Conservation (phyloP, 352 stramenopile genomes). For the Globisporangium cystogenes region DNA sequence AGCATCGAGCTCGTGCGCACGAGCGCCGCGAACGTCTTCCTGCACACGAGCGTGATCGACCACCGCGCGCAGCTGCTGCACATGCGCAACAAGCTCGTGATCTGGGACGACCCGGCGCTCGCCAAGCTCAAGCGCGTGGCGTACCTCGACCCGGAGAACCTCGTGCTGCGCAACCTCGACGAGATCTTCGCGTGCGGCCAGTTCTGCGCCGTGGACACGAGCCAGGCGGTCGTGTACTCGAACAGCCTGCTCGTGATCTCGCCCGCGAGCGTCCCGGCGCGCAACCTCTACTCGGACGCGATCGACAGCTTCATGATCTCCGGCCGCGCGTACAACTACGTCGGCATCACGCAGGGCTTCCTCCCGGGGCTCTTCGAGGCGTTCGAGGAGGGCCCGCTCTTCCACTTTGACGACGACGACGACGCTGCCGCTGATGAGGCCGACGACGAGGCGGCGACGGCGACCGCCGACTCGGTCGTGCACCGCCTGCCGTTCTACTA, state of each 20-base stretch:
- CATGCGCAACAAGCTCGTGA: constrained; percentile 78
- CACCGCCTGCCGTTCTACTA: constrained; percentile 79
- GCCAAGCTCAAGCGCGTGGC: constrained; percentile 60
- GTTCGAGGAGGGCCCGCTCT: constrained; percentile 75
- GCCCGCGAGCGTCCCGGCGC: constrained; percentile 53
- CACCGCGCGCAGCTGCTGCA: constrained; percentile 66
- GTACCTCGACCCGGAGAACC: constrained; percentile 76
- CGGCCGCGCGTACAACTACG: constrained; percentile 74
- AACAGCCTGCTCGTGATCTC: constrained; percentile 81
- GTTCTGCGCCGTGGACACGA: constrained; percentile 81
- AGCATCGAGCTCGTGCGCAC: constrained; percentile 58
- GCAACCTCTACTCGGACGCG: constrained; percentile 74
- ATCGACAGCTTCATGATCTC: constrained; percentile 86
- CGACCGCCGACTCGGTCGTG: constrained; percentile 43
- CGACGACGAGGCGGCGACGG: constrained; percentile 19
- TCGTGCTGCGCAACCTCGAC: constrained; percentile 73
- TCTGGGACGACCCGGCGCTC: constrained; percentile 73
- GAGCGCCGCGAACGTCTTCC: constrained; percentile 67
- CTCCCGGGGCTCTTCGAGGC: constrained; percentile 74
- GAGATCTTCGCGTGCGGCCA: constrained; percentile 77
- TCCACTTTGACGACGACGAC: constrained; percentile 48
- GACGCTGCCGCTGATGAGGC: constrained; percentile 26
- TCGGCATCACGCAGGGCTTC: constrained; percentile 77
- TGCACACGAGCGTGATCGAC: constrained; percentile 49
- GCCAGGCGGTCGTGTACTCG: constrained; percentile 75